Evolutionary conservation across 164 flowering plant genomes (phyloP).

Genomic region (Dillenia suffruticosa): DNA sequence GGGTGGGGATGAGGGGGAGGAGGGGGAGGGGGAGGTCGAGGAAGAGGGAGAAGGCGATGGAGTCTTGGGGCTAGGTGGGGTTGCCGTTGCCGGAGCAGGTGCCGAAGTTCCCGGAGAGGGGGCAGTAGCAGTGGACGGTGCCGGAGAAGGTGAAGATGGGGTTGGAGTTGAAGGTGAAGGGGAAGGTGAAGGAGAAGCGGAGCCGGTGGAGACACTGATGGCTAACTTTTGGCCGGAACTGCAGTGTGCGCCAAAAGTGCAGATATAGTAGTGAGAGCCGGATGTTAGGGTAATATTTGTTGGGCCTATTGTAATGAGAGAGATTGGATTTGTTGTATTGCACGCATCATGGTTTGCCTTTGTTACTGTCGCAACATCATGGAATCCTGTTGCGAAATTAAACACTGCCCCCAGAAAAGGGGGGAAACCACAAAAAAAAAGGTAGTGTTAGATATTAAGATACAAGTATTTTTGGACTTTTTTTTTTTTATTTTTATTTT

Average conservation of each 20-base stretch:
- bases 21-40: no score
- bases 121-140: no score
- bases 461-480: no score
- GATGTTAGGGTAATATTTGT: neutral
- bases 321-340: neutral
- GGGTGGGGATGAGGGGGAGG: no score
- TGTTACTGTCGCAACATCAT: constrained; percentile 3
- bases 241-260: constrained; percentile 8
- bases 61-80: no score
- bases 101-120: no score
- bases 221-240: constrained; percentile 4
- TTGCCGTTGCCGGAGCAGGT: no score
- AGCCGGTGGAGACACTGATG: neutral
- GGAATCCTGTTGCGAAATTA: neutral
- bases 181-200: no score
- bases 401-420: neutral
- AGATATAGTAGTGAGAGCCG: constrained; percentile 8
- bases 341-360: constrained; percentile 4
- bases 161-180: no score
- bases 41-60: no score
- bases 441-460: neutral
- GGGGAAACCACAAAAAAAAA: neutral
- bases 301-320: neutral
- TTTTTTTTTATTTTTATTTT: no score
- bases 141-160: no score